Evolutionary conservation across 1,284 basidiomycete genomes (phyloP), one percentile per base, ranked within the genome.

Genomic region (Tylopilus sp.): DNA sequence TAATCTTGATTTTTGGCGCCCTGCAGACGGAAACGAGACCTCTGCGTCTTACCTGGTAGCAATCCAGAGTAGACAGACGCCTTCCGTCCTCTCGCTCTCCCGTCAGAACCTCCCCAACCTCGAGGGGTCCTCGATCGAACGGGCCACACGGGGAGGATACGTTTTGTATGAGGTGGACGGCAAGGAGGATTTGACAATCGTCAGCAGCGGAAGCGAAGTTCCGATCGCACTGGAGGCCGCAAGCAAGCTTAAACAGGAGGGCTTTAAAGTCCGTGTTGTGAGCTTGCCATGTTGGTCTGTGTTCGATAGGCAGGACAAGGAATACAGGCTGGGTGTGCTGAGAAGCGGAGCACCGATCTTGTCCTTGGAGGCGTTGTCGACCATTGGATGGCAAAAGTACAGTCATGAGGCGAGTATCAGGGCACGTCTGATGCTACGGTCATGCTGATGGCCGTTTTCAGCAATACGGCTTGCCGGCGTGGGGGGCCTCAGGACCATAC

Each of bases 71-170:
- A 79, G 70, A 58, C 70, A 76, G 58, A 94, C 90, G 12, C 94
- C 94, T 34, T 94, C 92, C 30, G 79, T 95, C 55, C 76, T 95
- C 53, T 86, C 84, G n/a, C 83, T 94, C 53, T 90, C 92, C 40
- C 86, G 92, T 49, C 92, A 95, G 73, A 93, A 94, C 77, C 79
- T 97, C 46, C 93, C 93, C 50, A 94, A 97, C 68, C 84, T 97
- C 56, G 90, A 90, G 68, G 82, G 81, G 57, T 93, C 91, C 38
- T 80, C 88, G 48, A 86, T 97, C 63, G 92, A 95, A 74, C 81
- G 82, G 55, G 92, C 92, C 47, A 62, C 71, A 55, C 87, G 85
- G 67, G 94, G 94, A 66, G 94, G 90, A 55, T 97, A 97, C 71
- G 90, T 96, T 51, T 70, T 97, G 44, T 78, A 88, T 63, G 93